Evolutionary conservation across 768 basidiomycete species (phyloP).

Genomic region (Amanita inopinata): DNA sequence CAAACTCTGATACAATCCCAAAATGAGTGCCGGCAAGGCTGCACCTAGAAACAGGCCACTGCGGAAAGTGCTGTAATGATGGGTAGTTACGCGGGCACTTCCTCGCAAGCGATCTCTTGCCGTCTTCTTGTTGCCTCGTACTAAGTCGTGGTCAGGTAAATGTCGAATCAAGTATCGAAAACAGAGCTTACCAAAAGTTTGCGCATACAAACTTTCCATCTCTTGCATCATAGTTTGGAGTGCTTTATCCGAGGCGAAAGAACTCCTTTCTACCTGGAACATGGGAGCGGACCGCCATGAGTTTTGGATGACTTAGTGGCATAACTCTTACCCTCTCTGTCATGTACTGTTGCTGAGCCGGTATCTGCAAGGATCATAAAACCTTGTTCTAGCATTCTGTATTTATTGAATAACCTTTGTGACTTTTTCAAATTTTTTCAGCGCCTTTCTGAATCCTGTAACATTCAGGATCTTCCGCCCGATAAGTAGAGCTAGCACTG

Average conservation of each 20-base stretch:
- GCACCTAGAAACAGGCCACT: slow-evolving; percentile 68
- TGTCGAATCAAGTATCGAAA: background rate
- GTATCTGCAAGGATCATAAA: slow-evolving; percentile 34
- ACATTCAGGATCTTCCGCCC: slow-evolving; percentile 63
- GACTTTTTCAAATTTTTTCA: slow-evolving; percentile 80
- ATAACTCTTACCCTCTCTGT: slow-evolving; percentile 49
- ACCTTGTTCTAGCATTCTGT: background rate
- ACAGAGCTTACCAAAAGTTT: slow-evolving; percentile 69
- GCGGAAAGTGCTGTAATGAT: slow-evolving; percentile 65
- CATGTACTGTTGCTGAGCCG: slow-evolving; percentile 71
- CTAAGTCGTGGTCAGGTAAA: slow-evolving; percentile 19
- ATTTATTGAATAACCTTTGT: slow-evolving; percentile 39
- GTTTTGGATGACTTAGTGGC: background rate
- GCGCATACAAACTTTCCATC: slow-evolving; percentile 70
- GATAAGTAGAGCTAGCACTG: background rate
- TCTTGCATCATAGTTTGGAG: slow-evolving; percentile 62
- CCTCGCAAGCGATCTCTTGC: slow-evolving; percentile 62
- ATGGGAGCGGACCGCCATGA: background rate
- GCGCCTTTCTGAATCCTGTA: slow-evolving; percentile 79
- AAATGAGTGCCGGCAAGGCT: slow-evolving; percentile 55
- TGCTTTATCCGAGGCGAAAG: slow-evolving; percentile 53
- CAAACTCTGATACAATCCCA: slow-evolving; percentile 55
- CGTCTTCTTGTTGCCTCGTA: slow-evolving; percentile 65
- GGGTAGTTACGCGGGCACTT: slow-evolving; percentile 37
- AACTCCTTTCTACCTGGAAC: slow-evolving; percentile 52